Conservation (phyloP, 116 monocot species). For the Cymodocea nodosa region DNA sequence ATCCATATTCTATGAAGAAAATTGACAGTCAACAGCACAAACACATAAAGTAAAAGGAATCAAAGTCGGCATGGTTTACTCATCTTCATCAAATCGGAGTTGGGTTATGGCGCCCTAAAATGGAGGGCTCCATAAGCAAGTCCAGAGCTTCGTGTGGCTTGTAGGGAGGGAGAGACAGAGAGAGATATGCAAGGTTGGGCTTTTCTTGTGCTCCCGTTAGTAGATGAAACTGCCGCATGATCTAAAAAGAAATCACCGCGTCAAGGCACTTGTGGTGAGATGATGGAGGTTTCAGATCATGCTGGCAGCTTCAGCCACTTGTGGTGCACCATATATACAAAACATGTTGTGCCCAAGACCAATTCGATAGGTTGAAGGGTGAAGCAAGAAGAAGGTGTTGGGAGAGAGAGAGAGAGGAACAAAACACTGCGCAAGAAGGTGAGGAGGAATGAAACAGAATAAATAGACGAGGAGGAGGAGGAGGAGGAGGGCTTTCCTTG, state of each 20-base stretch:
- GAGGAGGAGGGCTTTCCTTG: too few relatives aligned
- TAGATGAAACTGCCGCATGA: conserved; percentile 13
- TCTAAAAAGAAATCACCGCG: background rate
- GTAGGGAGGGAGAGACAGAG: background rate
- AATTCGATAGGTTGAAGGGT: background rate
- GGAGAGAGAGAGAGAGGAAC: background rate
- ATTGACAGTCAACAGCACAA: background rate
- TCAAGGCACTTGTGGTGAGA: background rate
- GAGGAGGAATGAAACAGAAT: background rate
- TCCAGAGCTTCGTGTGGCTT: background rate
- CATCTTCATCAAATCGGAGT: too few relatives aligned
- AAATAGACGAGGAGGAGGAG: background rate
- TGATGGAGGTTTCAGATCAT: conserved; percentile 22
- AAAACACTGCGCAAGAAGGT: background rate
- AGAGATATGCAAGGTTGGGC: background rate
- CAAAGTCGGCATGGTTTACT: background rate
- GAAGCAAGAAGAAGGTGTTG: background rate
- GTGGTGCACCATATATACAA: conserved; percentile 16
- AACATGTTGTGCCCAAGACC: background rate
- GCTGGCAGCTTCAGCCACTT: conserved; percentile 49
- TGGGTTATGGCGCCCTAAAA: background rate
- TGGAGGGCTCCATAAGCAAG: background rate
- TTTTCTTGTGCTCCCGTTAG: conserved; percentile 9
- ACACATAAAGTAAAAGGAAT: background rate
- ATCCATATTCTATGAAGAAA: background rate